A percentile compares a stretch with the other conserved stretches of the same genome.
Conservation (phyloP, 495 filamentous ascomycete genomes). For the Daldinia loculata region DNA sequence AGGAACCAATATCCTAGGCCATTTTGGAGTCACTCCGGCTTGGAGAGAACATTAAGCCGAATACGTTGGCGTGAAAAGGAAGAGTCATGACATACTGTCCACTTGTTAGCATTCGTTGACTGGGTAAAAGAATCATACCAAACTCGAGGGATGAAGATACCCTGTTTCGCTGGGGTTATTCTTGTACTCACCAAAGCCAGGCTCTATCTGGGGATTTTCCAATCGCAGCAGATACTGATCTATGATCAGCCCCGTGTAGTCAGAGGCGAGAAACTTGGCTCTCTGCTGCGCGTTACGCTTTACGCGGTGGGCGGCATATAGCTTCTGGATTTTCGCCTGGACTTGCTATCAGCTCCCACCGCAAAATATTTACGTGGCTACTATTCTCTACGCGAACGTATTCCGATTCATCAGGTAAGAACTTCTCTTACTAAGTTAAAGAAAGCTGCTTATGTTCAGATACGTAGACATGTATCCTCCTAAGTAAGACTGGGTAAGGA, state of each 20-base stretch:
- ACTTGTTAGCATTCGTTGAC: conserved; percentile 12
- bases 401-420: not conserved
- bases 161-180: not conserved
- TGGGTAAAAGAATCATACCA: not conserved
- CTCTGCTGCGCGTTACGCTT: conserved; percentile 76
- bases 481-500: not conserved
- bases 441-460: not conserved
- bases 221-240: conserved; percentile 80
- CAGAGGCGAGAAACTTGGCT: conserved; percentile 68
- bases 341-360: conserved; percentile 20
- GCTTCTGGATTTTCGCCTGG: conserved; percentile 73
- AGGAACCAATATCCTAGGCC: conserved; percentile 4
- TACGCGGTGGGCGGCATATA: conserved; percentile 76
- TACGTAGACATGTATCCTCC: not conserved
- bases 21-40: not conserved
- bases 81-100: conserved; percentile 27
- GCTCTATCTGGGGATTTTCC: conserved; percentile 64
- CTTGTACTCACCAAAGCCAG: conserved; percentile 59
- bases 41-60: not conserved
- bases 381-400: not conserved
- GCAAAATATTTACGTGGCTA: not conserved
- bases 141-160: not conserved
- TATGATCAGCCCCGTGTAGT: conserved; percentile 75
- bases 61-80: not conserved
- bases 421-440: not conserved